Evolutionary conservation across 2,329 filamentous ascomycete genomes (phyloP).

Genomic region (Trichoderma polysporum): DNA sequence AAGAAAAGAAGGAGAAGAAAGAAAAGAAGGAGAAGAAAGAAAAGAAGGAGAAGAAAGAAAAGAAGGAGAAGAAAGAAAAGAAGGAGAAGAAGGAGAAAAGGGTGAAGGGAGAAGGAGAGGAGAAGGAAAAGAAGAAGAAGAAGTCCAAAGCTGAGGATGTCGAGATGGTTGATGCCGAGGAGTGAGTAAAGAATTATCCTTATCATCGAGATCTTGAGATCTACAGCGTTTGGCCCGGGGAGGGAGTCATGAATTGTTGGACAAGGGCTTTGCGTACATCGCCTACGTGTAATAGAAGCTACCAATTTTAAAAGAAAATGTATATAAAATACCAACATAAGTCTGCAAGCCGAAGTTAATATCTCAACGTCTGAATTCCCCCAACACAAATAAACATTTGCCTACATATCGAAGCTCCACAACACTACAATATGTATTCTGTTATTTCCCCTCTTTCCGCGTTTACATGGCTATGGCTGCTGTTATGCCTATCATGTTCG

Average conservation of each 20-base stretch:
- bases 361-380: neutral
- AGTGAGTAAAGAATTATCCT: neutral
- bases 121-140: slow-evolving; percentile 20
- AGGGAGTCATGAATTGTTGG: neutral
- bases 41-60: neutral
- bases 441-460: neutral
- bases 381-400: neutral
- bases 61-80: slow-evolving; percentile 10
- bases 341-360: neutral
- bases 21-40: neutral
- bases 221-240: neutral
- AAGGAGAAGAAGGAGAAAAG: slow-evolving; percentile 20
- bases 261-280: neutral
- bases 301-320: neutral
- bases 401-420: neutral
- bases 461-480: neutral
- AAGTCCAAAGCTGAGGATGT: slow-evolving; percentile 3
- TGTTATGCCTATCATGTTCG: neutral
- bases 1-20: slow-evolving; percentile 8
- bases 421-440: neutral
- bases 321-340: neutral
- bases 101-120: slow-evolving; percentile 6
- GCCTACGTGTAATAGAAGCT: neutral
- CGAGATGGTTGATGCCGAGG: slow-evolving; percentile 8
- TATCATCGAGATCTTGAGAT: neutral